These are phyloP conservation scores for Aspergillus sclerotialis DNA, from an alignment of 2,329 filamentous ascomycete genomes.

Conservation along the genomic window DNA sequence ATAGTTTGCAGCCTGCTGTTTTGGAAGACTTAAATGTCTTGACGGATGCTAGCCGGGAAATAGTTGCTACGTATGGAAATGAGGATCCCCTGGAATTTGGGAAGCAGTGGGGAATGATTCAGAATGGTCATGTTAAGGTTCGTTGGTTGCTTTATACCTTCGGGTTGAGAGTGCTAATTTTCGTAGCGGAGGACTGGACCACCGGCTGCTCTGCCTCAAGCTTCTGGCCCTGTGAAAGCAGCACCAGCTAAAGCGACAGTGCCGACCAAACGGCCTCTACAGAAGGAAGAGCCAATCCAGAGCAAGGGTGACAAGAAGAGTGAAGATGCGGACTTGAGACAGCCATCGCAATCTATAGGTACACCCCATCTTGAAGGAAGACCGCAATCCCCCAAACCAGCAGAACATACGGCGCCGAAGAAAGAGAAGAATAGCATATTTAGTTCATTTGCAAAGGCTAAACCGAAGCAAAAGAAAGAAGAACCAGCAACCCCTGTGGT, in stretches of 20 bases:
- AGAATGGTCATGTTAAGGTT: slow-evolving; percentile 61
- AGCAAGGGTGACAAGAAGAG: slow-evolving; percentile 18
- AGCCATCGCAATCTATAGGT: slow-evolving; percentile 13
- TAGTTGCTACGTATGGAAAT: slow-evolving; percentile 48
- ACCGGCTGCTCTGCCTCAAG: slow-evolving; percentile 21
- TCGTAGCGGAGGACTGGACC: slow-evolving; percentile 42
- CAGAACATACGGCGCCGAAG: slow-evolving; percentile 43
- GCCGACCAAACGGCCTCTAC: slow-evolving; percentile 33
- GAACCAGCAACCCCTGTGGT: slow-evolving; percentile 32
- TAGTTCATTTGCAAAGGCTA: slow-evolving; percentile 69
- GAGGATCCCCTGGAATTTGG: slow-evolving; percentile 55
- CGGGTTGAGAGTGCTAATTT: slow-evolving; percentile 3
- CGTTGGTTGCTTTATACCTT: neutral
- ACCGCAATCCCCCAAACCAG: slow-evolving; percentile 27
- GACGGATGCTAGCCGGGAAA: slow-evolving; percentile 60
- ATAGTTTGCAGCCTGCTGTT: slow-evolving; percentile 68
- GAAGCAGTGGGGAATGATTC: slow-evolving; percentile 65
- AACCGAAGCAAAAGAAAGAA: slow-evolving; percentile 48
- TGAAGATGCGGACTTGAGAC: slow-evolving; percentile 12
- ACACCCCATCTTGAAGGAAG: too few species aligned
- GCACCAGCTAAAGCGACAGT: slow-evolving; percentile 27
- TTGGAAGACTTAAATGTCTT: slow-evolving; percentile 67
- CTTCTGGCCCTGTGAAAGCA: slow-evolving; percentile 21
- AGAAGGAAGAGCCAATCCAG: slow-evolving; percentile 16
- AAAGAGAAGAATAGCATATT: slow-evolving; percentile 62